Evolutionary conservation across 306 rosid species (phyloP).

Genomic region (Astragalus membranaceus): DNA sequence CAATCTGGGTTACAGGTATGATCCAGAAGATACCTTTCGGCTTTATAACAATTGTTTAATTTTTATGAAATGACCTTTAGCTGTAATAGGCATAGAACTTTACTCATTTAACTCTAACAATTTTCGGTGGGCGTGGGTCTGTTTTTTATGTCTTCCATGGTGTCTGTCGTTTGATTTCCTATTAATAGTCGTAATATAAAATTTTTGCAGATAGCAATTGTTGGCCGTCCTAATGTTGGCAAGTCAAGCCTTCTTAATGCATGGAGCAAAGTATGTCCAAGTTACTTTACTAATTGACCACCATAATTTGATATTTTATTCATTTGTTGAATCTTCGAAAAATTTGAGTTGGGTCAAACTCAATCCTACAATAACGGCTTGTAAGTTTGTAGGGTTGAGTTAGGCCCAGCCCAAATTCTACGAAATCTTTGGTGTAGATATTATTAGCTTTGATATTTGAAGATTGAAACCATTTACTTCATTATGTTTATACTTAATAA

Average conservation of each 20-base stretch:
- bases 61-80: not conserved
- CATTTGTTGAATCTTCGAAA: not conserved
- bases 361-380: too few species aligned
- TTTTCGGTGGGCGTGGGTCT: not conserved
- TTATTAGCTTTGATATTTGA: not conserved
- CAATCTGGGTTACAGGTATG: slow-evolving; percentile 92
- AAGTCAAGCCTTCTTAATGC: slow-evolving; percentile 99
- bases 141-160: not conserved
- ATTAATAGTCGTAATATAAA: slow-evolving; percentile 9
- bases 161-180: slow-evolving; percentile 2
- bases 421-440: not conserved
- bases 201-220: slow-evolving; percentile 80
- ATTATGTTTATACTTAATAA: not conserved
- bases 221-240: slow-evolving; percentile 97
- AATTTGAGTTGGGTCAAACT: too few species aligned
- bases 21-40: not conserved
- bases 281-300: slow-evolving; percentile 5
- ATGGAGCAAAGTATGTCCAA: slow-evolving; percentile 87
- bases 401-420: too few species aligned
- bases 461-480: slow-evolving; percentile 6
- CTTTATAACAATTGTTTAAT: not conserved
- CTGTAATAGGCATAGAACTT: not conserved
- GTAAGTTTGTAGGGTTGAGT: too few species aligned
- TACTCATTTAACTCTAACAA: not conserved
- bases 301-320: slow-evolving; percentile 6